Evolutionary conservation across 768 basidiomycete genomes (phyloP).

Genomic region (Exidia glandulosa): DNA sequence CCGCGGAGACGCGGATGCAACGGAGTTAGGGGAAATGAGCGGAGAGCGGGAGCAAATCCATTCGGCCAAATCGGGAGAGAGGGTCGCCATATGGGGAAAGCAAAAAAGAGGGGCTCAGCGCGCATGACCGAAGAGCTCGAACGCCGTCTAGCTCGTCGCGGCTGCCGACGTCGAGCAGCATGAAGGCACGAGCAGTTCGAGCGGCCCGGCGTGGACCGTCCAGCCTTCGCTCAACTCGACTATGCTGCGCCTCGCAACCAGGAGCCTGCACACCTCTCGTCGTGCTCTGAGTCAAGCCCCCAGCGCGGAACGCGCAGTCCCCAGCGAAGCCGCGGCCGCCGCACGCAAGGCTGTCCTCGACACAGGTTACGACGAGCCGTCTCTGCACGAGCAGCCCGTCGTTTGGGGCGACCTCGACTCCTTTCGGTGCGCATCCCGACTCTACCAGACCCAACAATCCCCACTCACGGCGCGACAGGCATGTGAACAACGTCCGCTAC

Average conservation of each 20-base stretch:
- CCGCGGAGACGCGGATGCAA: too few species aligned
- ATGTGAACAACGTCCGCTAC: conserved; percentile 11
- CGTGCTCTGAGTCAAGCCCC: neutral
- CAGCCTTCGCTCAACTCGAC: neutral
- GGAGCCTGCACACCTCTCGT: neutral
- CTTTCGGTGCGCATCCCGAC: conserved; percentile 1
- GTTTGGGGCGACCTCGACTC: conserved; percentile 10
- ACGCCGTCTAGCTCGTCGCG: too few species aligned
- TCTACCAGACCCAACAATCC: neutral
- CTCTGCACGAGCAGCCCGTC: conserved; percentile 9
- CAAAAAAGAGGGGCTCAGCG: too few species aligned
- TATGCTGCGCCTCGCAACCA: neutral
- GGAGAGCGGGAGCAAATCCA: too few species aligned
- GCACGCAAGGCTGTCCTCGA: neutral
- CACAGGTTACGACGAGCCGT: conserved; percentile 2
- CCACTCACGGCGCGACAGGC: neutral
- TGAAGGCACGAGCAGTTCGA: too few species aligned
- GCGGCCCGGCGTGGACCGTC: neutral
- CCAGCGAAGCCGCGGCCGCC: neutral
- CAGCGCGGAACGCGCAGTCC: neutral
- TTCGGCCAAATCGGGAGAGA: too few species aligned
- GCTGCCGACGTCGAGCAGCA: too few species aligned
- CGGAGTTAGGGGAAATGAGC: too few species aligned
- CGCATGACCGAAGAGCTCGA: too few species aligned
- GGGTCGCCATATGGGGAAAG: too few species aligned